phyloP scores from a whole-genome alignment of 805 yeast species.

The Scheffersomyces lignosus region DNA sequence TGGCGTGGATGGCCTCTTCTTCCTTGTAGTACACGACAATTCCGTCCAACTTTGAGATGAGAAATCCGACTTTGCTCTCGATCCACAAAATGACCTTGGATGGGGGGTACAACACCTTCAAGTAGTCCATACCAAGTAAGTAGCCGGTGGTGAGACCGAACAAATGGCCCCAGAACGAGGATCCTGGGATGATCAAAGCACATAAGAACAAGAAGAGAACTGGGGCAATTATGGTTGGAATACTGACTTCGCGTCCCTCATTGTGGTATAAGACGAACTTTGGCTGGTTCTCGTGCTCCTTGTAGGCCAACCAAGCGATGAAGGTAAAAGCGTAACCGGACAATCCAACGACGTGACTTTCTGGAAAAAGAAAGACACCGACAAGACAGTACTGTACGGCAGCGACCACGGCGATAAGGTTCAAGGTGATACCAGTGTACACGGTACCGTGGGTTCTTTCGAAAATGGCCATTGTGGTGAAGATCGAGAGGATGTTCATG shows the following conservation, averaged over 20 bases:
- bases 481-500: slow-evolving; percentile 56
- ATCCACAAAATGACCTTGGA: slow-evolving; percentile 62
- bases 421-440: slow-evolving; percentile 78
- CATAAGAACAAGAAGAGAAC: slow-evolving; percentile 47
- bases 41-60: slow-evolving; percentile 55
- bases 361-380: slow-evolving; percentile 52
- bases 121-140: slow-evolving; percentile 55
- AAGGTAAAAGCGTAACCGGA: slow-evolving; percentile 76
- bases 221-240: slow-evolving; percentile 66
- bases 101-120: slow-evolving; percentile 65
- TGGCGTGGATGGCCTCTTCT: slow-evolving; percentile 51
- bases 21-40: slow-evolving; percentile 61
- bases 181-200: slow-evolving; percentile 57
- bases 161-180: slow-evolving; percentile 74
- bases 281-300: slow-evolving; percentile 40
- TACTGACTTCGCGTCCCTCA: slow-evolving; percentile 36
- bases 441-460: slow-evolving; percentile 81
- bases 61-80: slow-evolving; percentile 52
- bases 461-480: slow-evolving; percentile 61
- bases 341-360: slow-evolving; percentile 60
- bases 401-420: slow-evolving; percentile 65
- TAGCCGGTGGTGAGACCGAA: slow-evolving; percentile 69
- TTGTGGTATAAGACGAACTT: slow-evolving; percentile 29
- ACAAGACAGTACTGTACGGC: slow-evolving; percentile 62
- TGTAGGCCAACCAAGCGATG: slow-evolving; percentile 58